Evolutionary conservation across 352 stramenopile genomes (phyloP).

Genomic region (Pythium monospermum): DNA sequence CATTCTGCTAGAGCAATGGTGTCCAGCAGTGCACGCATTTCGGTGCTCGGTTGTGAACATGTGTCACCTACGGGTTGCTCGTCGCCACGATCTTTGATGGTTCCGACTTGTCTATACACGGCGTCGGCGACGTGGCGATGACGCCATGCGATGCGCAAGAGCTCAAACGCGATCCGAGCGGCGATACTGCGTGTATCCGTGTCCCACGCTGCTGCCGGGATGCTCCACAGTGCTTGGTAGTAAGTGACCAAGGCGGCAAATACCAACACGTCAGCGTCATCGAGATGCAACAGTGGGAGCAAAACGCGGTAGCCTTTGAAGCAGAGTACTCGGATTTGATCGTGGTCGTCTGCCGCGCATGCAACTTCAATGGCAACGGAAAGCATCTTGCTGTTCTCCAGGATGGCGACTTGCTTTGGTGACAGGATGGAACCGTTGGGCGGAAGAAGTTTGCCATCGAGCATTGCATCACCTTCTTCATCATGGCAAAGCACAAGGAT

Average conservation of each 20-base stretch:
- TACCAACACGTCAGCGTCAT: conserved; percentile 30
- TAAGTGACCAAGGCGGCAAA: conserved; percentile 52
- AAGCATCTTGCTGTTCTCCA: conserved; percentile 46
- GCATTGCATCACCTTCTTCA: conserved; percentile 37
- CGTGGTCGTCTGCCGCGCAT: conserved; percentile 36
- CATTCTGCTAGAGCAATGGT: conserved; percentile 12
- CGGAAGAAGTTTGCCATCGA: conserved; percentile 27
- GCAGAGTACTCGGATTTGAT: conserved; percentile 41
- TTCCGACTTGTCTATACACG: conserved; percentile 9
- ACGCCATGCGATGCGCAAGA: conserved; percentile 38
- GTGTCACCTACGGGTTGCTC: not conserved
- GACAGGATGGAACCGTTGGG: conserved; percentile 26
- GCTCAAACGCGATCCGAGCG: conserved; percentile 50
- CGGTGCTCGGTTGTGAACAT: no score
- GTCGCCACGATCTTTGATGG: conserved; percentile 1
- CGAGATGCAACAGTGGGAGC: conserved; percentile 60
- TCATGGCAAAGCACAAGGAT: conserved; percentile 52
- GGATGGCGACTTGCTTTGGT: conserved; percentile 27
- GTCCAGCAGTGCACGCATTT: conserved; percentile 10
- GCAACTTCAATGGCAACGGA: conserved; percentile 63
- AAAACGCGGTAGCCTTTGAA: conserved; percentile 70
- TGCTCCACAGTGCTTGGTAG: conserved; percentile 36
- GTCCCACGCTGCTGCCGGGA: conserved; percentile 30
- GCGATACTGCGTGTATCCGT: conserved; percentile 44
- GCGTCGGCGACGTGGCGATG: conserved; percentile 19